Conservation (phyloP, 106 monocot genomes). For the Cymbidium sinense region DNA sequence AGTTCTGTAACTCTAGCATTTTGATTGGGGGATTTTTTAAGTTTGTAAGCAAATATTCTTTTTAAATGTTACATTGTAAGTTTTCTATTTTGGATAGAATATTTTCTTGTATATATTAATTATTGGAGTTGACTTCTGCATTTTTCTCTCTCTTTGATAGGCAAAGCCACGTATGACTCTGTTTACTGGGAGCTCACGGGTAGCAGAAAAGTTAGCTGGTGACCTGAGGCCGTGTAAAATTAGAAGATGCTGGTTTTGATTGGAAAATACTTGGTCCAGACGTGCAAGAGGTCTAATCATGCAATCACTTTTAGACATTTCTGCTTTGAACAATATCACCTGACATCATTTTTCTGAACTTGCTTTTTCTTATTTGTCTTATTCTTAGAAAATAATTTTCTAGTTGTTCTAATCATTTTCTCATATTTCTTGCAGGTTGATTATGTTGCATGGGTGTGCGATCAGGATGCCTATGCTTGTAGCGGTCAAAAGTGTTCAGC, state of each 20-base stretch:
- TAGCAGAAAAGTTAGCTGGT: constrained; percentile 81
- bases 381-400: neutral
- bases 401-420: neutral
- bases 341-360: neutral
- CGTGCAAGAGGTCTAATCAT: constrained; percentile 63
- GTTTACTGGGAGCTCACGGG: constrained; percentile 91
- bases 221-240: constrained; percentile 77
- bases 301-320: neutral
- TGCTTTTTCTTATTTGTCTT: neutral
- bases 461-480: constrained; percentile 99
- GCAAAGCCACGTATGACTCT: constrained; percentile 87
- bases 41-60: neutral
- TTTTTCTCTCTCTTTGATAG: constrained; percentile 20
- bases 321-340: neutral
- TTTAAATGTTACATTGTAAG: neutral
- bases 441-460: constrained; percentile 96
- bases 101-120: neutral
- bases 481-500: constrained; percentile 98
- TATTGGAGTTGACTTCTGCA: neutral
- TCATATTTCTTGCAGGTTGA: constrained; percentile 52
- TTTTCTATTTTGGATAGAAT: neutral
- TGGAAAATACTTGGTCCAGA: constrained; percentile 99
- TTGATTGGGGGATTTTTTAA: no score
- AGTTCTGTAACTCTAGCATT: neutral
- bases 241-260: constrained; percentile 99